A percentile compares a stretch with the other conserved stretches of the same genome.
These are phyloP conservation scores for Clonostachys rosea DNA, from an alignment of 2,329 filamentous ascomycete genomes.

Conservation along the genomic window DNA sequence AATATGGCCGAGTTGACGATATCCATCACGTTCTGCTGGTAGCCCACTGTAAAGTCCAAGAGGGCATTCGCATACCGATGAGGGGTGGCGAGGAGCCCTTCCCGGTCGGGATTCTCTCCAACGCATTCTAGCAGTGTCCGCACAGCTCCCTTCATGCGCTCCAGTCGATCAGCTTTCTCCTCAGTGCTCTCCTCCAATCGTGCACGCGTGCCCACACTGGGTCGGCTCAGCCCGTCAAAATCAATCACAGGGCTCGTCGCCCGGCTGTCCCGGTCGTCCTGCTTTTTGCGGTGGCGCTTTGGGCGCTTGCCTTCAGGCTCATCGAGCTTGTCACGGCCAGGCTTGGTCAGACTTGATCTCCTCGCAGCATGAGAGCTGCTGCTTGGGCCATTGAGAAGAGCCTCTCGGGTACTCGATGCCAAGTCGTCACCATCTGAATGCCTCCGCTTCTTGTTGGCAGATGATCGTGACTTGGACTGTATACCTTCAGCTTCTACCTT, in stretches of 20 bases:
- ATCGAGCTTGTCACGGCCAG: constrained; percentile 56
- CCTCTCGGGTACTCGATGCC: too few species aligned
- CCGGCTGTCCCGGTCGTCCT: not conserved
- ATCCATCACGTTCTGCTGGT: constrained; percentile 88
- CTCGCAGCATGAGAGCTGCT: not conserved
- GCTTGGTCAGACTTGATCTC: constrained; percentile 47
- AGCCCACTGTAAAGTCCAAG: constrained; percentile 94
- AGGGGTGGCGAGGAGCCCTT: constrained; percentile 65
- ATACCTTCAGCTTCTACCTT: too few species aligned
- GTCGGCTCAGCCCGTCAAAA: constrained; percentile 56
- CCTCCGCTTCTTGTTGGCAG: too few species aligned
- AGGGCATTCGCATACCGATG: constrained; percentile 91
- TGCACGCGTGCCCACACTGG: constrained; percentile 59
- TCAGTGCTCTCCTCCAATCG: constrained; percentile 48
- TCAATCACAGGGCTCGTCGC: constrained; percentile 51
- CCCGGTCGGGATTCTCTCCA: constrained; percentile 62
- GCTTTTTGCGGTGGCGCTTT: not conserved
- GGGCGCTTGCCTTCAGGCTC: constrained; percentile 35
- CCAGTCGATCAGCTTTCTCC: constrained; percentile 41
- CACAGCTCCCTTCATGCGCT: constrained; percentile 59
- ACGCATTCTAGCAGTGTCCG: constrained; percentile 64
- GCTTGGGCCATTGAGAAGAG: too few species aligned
- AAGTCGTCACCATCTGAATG: too few species aligned
- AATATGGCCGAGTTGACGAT: constrained; percentile 94
- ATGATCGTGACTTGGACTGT: too few species aligned